Evolutionary conservation across 306 rosid genomes (phyloP), one percentile per base, ranked within the genome.

Genomic region (Prunus armeniaca): DNA sequence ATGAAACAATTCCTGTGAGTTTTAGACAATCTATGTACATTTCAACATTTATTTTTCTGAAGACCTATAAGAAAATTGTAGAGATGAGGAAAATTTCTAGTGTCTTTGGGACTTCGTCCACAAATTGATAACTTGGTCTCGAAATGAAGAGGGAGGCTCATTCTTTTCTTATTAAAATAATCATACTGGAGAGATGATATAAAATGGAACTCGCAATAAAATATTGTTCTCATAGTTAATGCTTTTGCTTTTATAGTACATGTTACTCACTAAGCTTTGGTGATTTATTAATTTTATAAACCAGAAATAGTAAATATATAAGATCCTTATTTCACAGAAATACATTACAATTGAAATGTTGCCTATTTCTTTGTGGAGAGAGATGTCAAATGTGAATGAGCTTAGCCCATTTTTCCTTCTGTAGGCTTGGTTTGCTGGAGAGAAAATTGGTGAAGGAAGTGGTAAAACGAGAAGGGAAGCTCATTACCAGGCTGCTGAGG

Each of bases 391-490:
- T 11, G 10, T 69, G 46, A 67, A 69, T 78, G 64, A 73, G 49
- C 52, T 69, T 71, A 61, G 72, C 55, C 52, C 74, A 81, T 63
- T 55, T 77, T 85, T 47, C 69, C 55, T 64, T 81, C 68, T 81
- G 66, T 76, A 96, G 99, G 91, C 86, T 14, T 96, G 96, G 97
- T 89, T 96, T 84, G 86, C 92, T 4, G 98, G 99, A 45, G 90
- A 88, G 76, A 96, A 91, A 89, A 65, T 90, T 78, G 98, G 99
- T 66, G 91, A 86, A 76, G 98, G 98, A 76, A 78, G 84, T 70
- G 98, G 97, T 61, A 87, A 86, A 86, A 91, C 97, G 45, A 92
- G 98, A 86, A 88, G 92, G 87, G 97, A 88, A 81, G 98, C 98
- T 55, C 98, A 91, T 65, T 85, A 80, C 30, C 91, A 75, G 82